Evolutionary conservation across 2,329 filamentous ascomycete species (phyloP), one percentile per base, ranked within the genome.

Genomic region (Mariannaea elegans): DNA sequence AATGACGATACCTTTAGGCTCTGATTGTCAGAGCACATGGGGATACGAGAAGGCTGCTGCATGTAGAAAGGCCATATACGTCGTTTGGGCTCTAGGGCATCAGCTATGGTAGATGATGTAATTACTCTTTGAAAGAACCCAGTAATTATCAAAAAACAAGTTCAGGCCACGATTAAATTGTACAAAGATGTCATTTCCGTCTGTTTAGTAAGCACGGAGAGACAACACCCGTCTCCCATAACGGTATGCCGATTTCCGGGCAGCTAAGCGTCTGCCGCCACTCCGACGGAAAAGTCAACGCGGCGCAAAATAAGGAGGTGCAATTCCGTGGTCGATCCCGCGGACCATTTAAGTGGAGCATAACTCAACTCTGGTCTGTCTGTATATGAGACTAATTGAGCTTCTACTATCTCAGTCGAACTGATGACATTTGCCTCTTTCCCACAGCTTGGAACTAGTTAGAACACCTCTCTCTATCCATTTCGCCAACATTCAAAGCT

Each of bases 401-500:
- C n/a, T n/a, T n/a, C n/a, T n/a, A n/a, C n/a, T n/a, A n/a, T n/a
- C n/a, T n/a, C n/a, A n/a, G n/a, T n/a, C n/a, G n/a, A n/a, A n/a
- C n/a, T n/a, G n/a, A n/a, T n/a, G n/a, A n/a, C n/a, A n/a, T n/a
- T n/a, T n/a, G n/a, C n/a, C n/a, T n/a, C n/a, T n/a, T n/a, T n/a
- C n/a, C n/a, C n/a, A n/a, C n/a, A n/a, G n/a, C n/a, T n/a, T n/a
- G n/a, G n/a, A n/a, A n/a, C n/a, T n/a, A n/a, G n/a, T n/a, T n/a
- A n/a, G n/a, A n/a, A n/a, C 12, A 38, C 34, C 27, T n/a, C 14
- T 16, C 12, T n/a, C 36, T 12, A 16, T 41, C 23, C 13, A 9
- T 1, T 18, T 27, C 38, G 13, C 21, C 44, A n/a, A n/a, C 65
- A 66, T 68, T 77, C 71, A 54, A 83, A 45, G 13, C 21, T 42